Conservation (phyloP, 768 basidiomycete genomes). For the Asterophora lycoperdoides region DNA sequence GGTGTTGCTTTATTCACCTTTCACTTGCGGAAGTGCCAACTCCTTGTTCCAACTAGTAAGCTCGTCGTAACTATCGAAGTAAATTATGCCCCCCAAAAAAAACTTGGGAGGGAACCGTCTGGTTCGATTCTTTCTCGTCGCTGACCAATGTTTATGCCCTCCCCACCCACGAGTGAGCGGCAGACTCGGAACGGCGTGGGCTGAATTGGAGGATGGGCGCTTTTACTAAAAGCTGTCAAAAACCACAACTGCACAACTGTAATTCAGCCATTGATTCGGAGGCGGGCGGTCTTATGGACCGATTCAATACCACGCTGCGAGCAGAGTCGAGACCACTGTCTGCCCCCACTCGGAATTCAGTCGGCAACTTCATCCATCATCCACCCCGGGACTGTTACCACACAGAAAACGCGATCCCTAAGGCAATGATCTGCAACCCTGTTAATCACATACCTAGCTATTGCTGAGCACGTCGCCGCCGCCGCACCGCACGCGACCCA, state of each 20-base stretch:
- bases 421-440: constrained; percentile 3
- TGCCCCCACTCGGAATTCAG: constrained; percentile 8
- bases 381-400: constrained; percentile 3
- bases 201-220: too few species aligned
- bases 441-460: not conserved
- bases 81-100: constrained; percentile 19
- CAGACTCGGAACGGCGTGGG: too few species aligned
- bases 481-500: not conserved
- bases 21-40: not conserved
- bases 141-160: constrained; percentile 19
- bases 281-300: too few species aligned
- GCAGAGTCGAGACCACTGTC: constrained; percentile 2
- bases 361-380: not conserved
- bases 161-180: too few species aligned
- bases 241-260: too few species aligned
- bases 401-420: not conserved
- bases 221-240: too few species aligned
- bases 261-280: too few species aligned
- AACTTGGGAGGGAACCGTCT: constrained; percentile 35
- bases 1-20: too few species aligned
- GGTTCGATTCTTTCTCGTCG: constrained; percentile 39
- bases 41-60: constrained; percentile 17
- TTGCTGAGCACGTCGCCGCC: not conserved
- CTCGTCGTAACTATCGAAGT: constrained; percentile 33
- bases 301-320: constrained; percentile 1